Conservation (phyloP, 768 basidiomycete species). For the Mycena indigotica region DNA sequence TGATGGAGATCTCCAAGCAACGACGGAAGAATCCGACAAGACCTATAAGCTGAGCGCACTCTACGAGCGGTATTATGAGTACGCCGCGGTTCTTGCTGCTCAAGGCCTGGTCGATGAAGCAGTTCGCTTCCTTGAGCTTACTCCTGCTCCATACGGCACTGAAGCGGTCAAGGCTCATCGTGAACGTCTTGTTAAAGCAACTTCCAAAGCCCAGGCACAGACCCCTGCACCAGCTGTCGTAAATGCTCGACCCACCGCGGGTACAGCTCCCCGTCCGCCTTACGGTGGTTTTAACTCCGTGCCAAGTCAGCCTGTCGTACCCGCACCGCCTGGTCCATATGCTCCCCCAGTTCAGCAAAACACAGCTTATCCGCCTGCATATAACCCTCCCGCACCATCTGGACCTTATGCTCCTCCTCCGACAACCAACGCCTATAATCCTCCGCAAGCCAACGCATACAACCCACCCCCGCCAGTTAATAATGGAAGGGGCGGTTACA, state of each 20-base stretch:
- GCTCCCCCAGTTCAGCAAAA: constrained; percentile 2
- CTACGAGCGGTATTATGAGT: constrained; percentile 95
- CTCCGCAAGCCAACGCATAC: constrained; percentile 14
- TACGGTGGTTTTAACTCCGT: constrained; percentile 2
- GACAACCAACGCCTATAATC: constrained; percentile 36
- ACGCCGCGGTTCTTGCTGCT: constrained; percentile 86
- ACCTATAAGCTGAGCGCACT: constrained; percentile 81
- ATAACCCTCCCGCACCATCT: not conserved
- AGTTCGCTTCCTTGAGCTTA: constrained; percentile 73
- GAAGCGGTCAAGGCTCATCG: constrained; percentile 40
- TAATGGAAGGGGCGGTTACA: constrained; percentile 3
- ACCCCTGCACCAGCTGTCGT: constrained; percentile 14
- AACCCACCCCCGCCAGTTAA: constrained; percentile 10
- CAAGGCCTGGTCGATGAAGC: constrained; percentile 91
- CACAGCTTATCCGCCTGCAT: constrained; percentile 2
- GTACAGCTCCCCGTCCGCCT: constrained; percentile 2
- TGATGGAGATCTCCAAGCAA: constrained; percentile 64
- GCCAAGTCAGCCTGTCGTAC: constrained; percentile 15
- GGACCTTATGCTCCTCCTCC: constrained; percentile 22
- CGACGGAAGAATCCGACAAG: constrained; percentile 46
- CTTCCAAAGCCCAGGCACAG: constrained; percentile 20
- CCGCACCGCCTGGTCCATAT: constrained; percentile 16
- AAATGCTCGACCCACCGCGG: constrained; percentile 16
- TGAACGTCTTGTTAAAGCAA: constrained; percentile 41
- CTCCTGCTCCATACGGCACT: constrained; percentile 71